Evolutionary conservation across 2,329 filamentous ascomycete species (phyloP), one percentile per base, ranked within the genome.

Genomic region (Teratosphaeria epicoccoides): DNA sequence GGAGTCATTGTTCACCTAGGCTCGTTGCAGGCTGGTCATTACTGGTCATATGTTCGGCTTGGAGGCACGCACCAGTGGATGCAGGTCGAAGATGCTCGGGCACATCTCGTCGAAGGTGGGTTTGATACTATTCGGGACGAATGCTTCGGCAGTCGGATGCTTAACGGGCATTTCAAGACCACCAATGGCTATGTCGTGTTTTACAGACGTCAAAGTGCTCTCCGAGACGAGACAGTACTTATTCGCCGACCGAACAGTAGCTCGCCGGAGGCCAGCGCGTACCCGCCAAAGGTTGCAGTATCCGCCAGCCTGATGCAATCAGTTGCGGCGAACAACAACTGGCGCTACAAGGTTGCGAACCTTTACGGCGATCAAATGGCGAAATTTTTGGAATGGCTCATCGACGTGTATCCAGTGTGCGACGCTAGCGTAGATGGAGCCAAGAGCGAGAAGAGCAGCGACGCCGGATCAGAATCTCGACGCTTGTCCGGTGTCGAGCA

Each of bases 101-200:
- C 95, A 23, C 81, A 75, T 17, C 70, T 76, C 1, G 96, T 91
- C 75, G 43, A 53, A 17, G 54, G 50, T n/a, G 85, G 95, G 59
- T 81, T 84, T 7, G 72, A 73, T 1, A 77, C 81, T 22, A 85
- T 97, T 70, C 82, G 87, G 54, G 76, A 78, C 50, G 80, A 84
- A 43, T 93, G 90, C 60, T 95, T 89, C 53, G 73, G 73, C 25
- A 73, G 73, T 1, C 71, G 72, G 37, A 46, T 45, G 5, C 55
- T 83, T 61, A 91, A 90, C 68, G 78, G 80, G 4, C 73, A 84
- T 14, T 55, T 60, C 22, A 61, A 59, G 24, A 52, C 54, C 4
- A 63, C 67, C 74, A 97, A 88, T 66, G 93, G 91, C 11, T 98
- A 98, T 68, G 97, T 98, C 87, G 77, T 98, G 7, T 97, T 98